Evolutionary conservation across 169 alveolate genomes (phyloP).

Genomic region (Plasmodium malariae): DNA sequence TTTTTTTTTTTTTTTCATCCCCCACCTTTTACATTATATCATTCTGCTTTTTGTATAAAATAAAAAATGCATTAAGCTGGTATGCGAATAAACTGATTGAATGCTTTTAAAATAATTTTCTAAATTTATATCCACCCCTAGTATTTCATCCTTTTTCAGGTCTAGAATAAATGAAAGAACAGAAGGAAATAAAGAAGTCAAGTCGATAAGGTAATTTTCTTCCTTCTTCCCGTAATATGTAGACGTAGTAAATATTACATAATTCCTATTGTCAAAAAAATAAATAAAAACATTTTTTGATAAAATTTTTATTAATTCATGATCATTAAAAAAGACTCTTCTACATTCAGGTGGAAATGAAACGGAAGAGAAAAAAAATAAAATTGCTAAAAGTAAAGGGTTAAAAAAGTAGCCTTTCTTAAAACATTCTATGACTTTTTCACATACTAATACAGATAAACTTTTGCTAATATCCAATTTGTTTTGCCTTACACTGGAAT

Average conservation of each 20-base stretch:
- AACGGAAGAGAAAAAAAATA: constrained; percentile 58
- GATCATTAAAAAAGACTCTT: constrained; percentile 17
- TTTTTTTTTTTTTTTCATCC: too few relatives aligned
- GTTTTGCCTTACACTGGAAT: constrained; percentile 5
- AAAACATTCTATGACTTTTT: constrained; percentile 57
- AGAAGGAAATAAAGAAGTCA: constrained; percentile 42
- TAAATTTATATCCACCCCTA: neutral
- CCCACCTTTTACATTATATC: too few relatives aligned
- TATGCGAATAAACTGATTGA: constrained; percentile 7
- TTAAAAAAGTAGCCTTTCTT: constrained; percentile 42
- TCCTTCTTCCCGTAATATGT: constrained; percentile 27
- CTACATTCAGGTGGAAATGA: constrained; percentile 48
- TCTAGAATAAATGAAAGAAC: constrained; percentile 31
- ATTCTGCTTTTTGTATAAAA: constrained; percentile 12
- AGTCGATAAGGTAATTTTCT: constrained; percentile 27
- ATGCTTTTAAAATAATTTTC: constrained; percentile 14
- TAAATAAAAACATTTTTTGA: constrained; percentile 36
- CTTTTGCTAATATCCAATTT: constrained; percentile 2
- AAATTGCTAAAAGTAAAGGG: constrained; percentile 45
- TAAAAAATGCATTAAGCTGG: constrained; percentile 47
- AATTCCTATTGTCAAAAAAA: constrained; percentile 35
- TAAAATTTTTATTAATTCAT: constrained; percentile 44
- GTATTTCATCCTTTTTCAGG: neutral
- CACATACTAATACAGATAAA: constrained; percentile 1
- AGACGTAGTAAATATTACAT: constrained; percentile 41